Percentiles rank a stretch among this genome's conserved stretches.
Conservation (phyloP, 768 basidiomycete genomes). For the Amanita pseudoporphyria region DNA sequence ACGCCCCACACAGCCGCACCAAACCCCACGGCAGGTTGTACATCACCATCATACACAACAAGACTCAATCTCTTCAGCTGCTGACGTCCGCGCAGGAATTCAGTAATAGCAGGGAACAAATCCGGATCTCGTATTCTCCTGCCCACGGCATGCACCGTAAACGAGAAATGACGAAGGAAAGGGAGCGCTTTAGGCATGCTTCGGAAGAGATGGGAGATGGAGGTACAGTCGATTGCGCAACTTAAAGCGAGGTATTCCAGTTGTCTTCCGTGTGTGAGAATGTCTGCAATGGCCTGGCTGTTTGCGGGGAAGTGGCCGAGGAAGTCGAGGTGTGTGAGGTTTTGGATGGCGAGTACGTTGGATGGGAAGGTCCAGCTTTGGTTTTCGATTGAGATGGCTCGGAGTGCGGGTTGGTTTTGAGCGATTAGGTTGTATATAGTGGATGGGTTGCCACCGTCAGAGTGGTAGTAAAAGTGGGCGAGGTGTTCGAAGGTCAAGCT, state of each 20-base stretch:
- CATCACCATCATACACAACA: conserved; percentile 31
- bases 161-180: conserved; percentile 56
- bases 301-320: conserved; percentile 43
- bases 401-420: conserved; percentile 43
- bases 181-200: conserved; percentile 34
- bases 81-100: conserved; percentile 49
- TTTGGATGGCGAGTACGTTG: conserved; percentile 43
- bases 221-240: conserved; percentile 41
- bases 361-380: conserved; percentile 48
- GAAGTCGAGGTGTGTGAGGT: conserved; percentile 57
- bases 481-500: conserved; percentile 45
- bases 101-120: conserved; percentile 59
- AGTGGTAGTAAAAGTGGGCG: conserved; percentile 46
- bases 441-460: conserved; percentile 29
- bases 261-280: conserved; percentile 52
- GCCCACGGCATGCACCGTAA: conserved; percentile 35
- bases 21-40: conserved; percentile 48
- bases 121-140: conserved; percentile 44
- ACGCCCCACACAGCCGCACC: conserved; percentile 67
- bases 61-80: conserved; percentile 46
- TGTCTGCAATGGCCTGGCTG: conserved; percentile 44
- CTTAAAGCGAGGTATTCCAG: conserved; percentile 51
- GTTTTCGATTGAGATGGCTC: conserved; percentile 45
- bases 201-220: conserved; percentile 41
- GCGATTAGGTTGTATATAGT: conserved; percentile 37